Evolutionary conservation across 805 yeast species (phyloP).

Genomic region (Ogataea naganishii): DNA sequence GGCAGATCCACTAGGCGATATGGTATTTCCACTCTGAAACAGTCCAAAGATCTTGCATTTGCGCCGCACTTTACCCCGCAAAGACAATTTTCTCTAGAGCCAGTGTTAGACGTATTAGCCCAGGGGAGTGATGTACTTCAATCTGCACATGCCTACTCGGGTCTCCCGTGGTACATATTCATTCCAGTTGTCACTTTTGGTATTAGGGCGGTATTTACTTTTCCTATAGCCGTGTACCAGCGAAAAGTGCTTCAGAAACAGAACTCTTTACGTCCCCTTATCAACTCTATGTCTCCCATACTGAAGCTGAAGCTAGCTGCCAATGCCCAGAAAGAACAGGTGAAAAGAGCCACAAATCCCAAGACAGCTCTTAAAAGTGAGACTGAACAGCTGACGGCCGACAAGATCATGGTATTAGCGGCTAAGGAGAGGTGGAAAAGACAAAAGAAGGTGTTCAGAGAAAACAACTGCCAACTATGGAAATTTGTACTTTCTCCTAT

Average conservation of each 20-base stretch:
- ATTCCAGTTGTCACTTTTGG: slow-evolving; percentile 68
- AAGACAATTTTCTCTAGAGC: slow-evolving; percentile 15
- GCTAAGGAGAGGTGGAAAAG: slow-evolving; percentile 72
- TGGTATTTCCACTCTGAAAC: too few species aligned
- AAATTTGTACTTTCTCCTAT: slow-evolving; percentile 68
- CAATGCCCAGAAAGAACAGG: slow-evolving; percentile 28
- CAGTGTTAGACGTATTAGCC: slow-evolving; percentile 11
- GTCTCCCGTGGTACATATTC: slow-evolving; percentile 76
- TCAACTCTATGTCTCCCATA: slow-evolving; percentile 70
- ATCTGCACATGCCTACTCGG: slow-evolving; percentile 41
- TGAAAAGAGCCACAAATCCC: slow-evolving; percentile 16
- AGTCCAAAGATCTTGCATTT: too few species aligned
- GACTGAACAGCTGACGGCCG: slow-evolving; percentile 48
- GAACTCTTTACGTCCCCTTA: slow-evolving; percentile 59
- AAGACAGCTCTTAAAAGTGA: slow-evolving; percentile 20
- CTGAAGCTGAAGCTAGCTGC: slow-evolving; percentile 48
- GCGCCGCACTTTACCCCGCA: too few species aligned
- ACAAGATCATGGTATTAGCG: slow-evolving; percentile 67
- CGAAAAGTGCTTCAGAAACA: slow-evolving; percentile 64
- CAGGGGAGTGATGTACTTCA: slow-evolving; percentile 28
- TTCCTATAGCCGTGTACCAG: slow-evolving; percentile 73
- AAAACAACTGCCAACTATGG: slow-evolving; percentile 68
- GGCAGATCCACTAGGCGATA: too few species aligned
- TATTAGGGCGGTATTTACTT: slow-evolving; percentile 56
- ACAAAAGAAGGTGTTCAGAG: slow-evolving; percentile 61